phyloP scores from a whole-genome alignment of 768 basidiomycete genomes.

The Lactarius trivialis region DNA sequence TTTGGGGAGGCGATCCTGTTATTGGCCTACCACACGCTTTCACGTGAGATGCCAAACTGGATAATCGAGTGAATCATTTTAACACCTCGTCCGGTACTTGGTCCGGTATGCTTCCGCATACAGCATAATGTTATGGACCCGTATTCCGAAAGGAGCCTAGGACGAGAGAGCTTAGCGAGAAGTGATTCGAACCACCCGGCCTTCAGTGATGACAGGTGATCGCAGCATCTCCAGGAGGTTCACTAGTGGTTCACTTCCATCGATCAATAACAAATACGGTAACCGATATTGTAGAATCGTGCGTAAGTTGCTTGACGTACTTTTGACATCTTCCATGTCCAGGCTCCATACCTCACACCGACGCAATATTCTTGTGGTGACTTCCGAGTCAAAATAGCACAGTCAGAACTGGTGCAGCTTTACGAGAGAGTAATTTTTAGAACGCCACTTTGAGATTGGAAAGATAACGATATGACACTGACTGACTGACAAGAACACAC shows the following conservation, averaged over 20 bases:
- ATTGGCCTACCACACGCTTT: not conserved
- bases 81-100: not conserved
- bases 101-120: not conserved
- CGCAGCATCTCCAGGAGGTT: not conserved
- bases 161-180: not conserved
- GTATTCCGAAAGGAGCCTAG: slow-evolving; percentile 9
- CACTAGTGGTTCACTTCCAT: not conserved
- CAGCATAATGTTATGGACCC: not conserved
- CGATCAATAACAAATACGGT: not conserved
- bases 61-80: not conserved
- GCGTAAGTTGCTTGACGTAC: slow-evolving; percentile 4
- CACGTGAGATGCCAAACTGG: not conserved
- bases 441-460: not conserved
- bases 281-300: not conserved
- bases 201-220: not conserved
- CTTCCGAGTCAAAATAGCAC: not conserved
- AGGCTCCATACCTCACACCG: not conserved
- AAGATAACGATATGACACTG: not conserved
- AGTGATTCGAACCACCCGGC: not conserved
- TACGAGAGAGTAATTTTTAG: not conserved
- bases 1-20: not conserved
- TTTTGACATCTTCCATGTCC: slow-evolving; percentile 2
- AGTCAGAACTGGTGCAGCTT: no score
- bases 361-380: not conserved
- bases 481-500: not conserved